Evolutionary conservation across 441 rosid genomes (phyloP).

Genomic region (Populus hybrid): DNA sequence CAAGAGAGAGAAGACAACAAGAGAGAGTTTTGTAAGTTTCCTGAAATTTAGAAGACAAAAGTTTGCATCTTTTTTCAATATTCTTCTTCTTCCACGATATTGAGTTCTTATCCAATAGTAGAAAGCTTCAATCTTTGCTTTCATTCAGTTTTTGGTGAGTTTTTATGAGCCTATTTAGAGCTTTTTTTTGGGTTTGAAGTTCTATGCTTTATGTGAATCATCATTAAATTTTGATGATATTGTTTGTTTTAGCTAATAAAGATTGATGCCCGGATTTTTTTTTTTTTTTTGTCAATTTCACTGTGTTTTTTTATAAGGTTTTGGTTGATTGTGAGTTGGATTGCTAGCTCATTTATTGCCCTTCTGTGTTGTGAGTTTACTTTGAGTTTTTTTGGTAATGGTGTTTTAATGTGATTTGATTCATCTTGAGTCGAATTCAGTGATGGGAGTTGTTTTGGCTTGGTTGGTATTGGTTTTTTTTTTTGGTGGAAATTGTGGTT

Average conservation of each 20-base stretch:
- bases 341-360: neutral
- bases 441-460: conserved; percentile 1
- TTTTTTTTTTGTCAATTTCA: neutral
- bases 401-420: neutral
- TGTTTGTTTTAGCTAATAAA: neutral
- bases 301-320: conserved; percentile 5
- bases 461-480: neutral
- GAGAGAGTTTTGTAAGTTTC: neutral
- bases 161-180: conserved; percentile 9
- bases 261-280: conserved; percentile 11
- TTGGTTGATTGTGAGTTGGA: neutral
- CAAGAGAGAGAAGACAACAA: too few relatives aligned
- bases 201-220: neutral
- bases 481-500: neutral
- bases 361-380: conserved; percentile 5
- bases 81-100: neutral
- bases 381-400: neutral
- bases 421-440: conserved; percentile 5
- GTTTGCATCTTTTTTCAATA: neutral
- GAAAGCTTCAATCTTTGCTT: neutral
- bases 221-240: conserved; percentile 4
- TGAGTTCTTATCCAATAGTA: neutral
- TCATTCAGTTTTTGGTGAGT: conserved; percentile 22
- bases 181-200: neutral
- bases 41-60: neutral